These are phyloP conservation scores for Anthracocystis panici-leucophaei DNA, from an alignment of 1,284 basidiomycete species.

Conservation along the genomic window DNA sequence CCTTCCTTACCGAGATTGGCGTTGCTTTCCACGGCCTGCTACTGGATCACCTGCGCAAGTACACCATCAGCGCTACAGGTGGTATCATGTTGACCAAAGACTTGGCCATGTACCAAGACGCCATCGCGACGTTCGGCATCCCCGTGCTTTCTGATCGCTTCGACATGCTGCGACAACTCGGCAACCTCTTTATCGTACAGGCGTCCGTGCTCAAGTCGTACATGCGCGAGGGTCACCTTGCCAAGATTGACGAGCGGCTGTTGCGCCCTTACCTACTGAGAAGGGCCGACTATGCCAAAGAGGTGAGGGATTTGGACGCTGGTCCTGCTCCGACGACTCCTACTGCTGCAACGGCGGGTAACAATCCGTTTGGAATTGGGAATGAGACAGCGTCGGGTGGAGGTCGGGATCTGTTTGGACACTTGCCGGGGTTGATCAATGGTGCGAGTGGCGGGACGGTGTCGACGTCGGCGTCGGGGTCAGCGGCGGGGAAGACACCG, in stretches of 20 bases:
- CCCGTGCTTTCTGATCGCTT: slow-evolving; percentile 90
- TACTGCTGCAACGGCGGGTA: slow-evolving; percentile 16
- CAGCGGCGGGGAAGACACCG: slow-evolving; percentile 12
- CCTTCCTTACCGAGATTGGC: slow-evolving; percentile 92
- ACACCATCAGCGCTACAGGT: slow-evolving; percentile 94
- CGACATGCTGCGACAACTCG: slow-evolving; percentile 97
- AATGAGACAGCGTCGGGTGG: slow-evolving; percentile 5
- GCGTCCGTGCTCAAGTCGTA: slow-evolving; percentile 66
- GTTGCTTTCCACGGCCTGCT: slow-evolving; percentile 92
- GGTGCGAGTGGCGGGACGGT: slow-evolving; percentile 10
- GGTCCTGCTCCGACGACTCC: slow-evolving; percentile 13
- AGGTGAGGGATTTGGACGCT: slow-evolving; percentile 63
- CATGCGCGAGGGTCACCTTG: slow-evolving; percentile 71
- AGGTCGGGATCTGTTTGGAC: slow-evolving; percentile 35
- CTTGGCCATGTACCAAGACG: slow-evolving; percentile 95
- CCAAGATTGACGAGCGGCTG: slow-evolving; percentile 86
- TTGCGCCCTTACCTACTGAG: slow-evolving; percentile 91
- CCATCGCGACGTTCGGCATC: slow-evolving; percentile 82
- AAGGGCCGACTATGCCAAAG: slow-evolving; percentile 79
- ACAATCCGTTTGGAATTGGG: slow-evolving; percentile 20
- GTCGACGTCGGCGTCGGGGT: background rate
- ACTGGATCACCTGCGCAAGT: slow-evolving; percentile 94
- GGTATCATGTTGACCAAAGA: slow-evolving; percentile 99
- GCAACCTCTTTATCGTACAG: slow-evolving; percentile 81
- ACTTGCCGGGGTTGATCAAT: slow-evolving; percentile 34